Percentiles rank a stretch among this genome's conserved stretches.
These are phyloP conservation scores for Ceratocystis eucalypticola DNA, from an alignment of 2,329 filamentous ascomycete species.

Conservation along the genomic window DNA sequence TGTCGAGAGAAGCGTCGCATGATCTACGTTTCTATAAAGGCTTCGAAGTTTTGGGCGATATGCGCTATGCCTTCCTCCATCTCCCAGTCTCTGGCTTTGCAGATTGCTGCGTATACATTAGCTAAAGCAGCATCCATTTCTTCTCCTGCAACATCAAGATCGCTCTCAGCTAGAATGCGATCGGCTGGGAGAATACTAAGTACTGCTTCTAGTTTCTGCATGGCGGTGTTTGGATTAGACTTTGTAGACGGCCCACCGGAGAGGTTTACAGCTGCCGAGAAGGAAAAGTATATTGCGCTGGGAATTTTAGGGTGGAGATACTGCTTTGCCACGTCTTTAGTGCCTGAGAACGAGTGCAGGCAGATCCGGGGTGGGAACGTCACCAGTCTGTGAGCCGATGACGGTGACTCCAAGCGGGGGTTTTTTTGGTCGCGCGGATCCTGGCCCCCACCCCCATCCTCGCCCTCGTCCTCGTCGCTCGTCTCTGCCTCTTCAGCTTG, in stretches of 20 bases:
- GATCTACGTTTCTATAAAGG: constrained; percentile 40
- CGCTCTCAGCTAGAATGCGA: constrained; percentile 74
- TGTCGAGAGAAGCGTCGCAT: not conserved
- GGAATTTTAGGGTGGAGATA: constrained; percentile 65
- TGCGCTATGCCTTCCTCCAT: constrained; percentile 55
- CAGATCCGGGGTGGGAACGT: constrained; percentile 77
- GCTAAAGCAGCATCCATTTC: constrained; percentile 68
- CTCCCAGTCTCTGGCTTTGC: constrained; percentile 62
- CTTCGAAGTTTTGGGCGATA: constrained; percentile 61
- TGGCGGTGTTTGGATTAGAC: constrained; percentile 18
- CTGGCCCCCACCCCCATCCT: not conserved
- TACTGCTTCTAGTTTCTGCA: constrained; percentile 44
- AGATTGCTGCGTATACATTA: constrained; percentile 62
- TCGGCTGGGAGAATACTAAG: constrained; percentile 64
- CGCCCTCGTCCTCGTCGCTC: constrained; percentile 13
- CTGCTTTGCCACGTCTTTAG: constrained; percentile 58
- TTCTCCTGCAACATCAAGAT: constrained; percentile 69
- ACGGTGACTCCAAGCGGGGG: not conserved
- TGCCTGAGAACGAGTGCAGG: constrained; percentile 83
- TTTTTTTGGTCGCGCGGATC: not conserved
- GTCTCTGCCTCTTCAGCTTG: constrained; percentile 32
- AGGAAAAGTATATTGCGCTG: constrained; percentile 70
- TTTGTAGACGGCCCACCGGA: not conserved
- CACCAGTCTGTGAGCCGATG: not conserved
- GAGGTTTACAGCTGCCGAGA: constrained; percentile 74